Percentiles rank a stretch among this genome's conserved stretches.
Conservation (phyloP, 108 stramenopile species). For the Nannochloropsis salina region DNA sequence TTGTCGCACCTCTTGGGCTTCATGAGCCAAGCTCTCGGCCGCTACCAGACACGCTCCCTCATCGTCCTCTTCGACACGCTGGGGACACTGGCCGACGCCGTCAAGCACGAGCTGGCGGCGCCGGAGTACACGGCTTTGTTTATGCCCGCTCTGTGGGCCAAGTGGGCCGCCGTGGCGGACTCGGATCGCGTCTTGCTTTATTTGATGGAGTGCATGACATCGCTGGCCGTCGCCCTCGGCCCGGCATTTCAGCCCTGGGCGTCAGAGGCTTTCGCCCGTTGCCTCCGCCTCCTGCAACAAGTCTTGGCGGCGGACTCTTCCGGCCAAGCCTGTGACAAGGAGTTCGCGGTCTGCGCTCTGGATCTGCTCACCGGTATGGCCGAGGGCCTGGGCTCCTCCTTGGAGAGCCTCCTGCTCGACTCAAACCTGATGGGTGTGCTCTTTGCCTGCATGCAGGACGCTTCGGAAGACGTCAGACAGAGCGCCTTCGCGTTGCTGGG, state of each 20-base stretch:
- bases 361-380: slow-evolving; percentile 79
- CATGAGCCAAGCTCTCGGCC: slow-evolving; percentile 62
- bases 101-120: slow-evolving; percentile 70
- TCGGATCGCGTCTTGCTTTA: slow-evolving; percentile 71
- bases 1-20: slow-evolving; percentile 64
- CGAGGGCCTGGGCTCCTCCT: slow-evolving; percentile 74
- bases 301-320: slow-evolving; percentile 62
- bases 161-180: slow-evolving; percentile 59
- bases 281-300: slow-evolving; percentile 70
- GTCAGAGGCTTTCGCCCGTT: slow-evolving; percentile 66
- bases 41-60: slow-evolving; percentile 67
- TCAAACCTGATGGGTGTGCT: slow-evolving; percentile 66
- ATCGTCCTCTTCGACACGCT: slow-evolving; percentile 74
- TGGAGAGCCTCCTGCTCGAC: slow-evolving; percentile 63
- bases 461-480: slow-evolving; percentile 67
- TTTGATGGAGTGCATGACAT: slow-evolving; percentile 77
- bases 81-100: slow-evolving; percentile 72
- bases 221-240: slow-evolving; percentile 64
- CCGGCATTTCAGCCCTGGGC: slow-evolving; percentile 76
- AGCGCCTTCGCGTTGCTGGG: slow-evolving; percentile 79
- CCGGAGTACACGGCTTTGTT: slow-evolving; percentile 63
- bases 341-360: slow-evolving; percentile 79
- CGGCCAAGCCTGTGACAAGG: slow-evolving; percentile 64
- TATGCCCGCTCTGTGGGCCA: slow-evolving; percentile 66
- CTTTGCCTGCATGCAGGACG: slow-evolving; percentile 29